A percentile compares a stretch with the other conserved stretches of the same genome.
phyloP scores from a whole-genome alignment of 495 filamentous ascomycete genomes.

The Penicillium odoratum region DNA sequence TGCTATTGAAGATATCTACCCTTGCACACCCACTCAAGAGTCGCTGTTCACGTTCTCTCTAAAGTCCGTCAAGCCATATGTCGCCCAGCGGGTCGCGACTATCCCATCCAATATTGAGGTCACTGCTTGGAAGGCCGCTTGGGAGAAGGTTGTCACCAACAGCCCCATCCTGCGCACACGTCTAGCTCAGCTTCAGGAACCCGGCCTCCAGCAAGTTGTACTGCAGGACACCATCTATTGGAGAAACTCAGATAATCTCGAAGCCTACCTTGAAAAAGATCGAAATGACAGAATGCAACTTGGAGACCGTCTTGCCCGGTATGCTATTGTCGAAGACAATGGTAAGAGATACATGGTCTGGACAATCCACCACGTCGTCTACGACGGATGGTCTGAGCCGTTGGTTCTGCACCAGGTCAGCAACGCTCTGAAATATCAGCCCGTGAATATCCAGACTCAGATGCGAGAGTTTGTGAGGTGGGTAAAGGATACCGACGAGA shows the following conservation, averaged over 20 bases:
- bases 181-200: constrained; percentile 53
- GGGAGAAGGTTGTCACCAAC: constrained; percentile 44
- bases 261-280: constrained; percentile 51
- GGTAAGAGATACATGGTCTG: constrained; percentile 52
- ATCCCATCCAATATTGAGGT: constrained; percentile 38
- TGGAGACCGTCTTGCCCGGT: constrained; percentile 54
- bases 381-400: constrained; percentile 66
- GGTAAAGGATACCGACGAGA: constrained; percentile 35
- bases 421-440: constrained; percentile 28
- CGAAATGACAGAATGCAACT: constrained; percentile 51
- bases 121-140: constrained; percentile 49
- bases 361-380: constrained; percentile 67
- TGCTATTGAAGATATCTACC: constrained; percentile 54
- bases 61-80: constrained; percentile 56
- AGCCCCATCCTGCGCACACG: constrained; percentile 60
- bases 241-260: constrained; percentile 41
- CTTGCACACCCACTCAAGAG: constrained; percentile 65
- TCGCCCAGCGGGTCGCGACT: constrained; percentile 51
- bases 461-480: constrained; percentile 48
- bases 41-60: constrained; percentile 61
- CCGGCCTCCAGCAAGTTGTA: constrained; percentile 60
- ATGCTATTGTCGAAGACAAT: constrained; percentile 46
- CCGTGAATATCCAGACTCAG: constrained; percentile 23
- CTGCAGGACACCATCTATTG: constrained; percentile 47
- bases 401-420: constrained; percentile 57